Percentiles rank a stretch among this genome's conserved stretches.
These are phyloP conservation scores for Microascus cirrosus DNA, from an alignment of 2,329 filamentous ascomycete genomes.

Conservation along the genomic window DNA sequence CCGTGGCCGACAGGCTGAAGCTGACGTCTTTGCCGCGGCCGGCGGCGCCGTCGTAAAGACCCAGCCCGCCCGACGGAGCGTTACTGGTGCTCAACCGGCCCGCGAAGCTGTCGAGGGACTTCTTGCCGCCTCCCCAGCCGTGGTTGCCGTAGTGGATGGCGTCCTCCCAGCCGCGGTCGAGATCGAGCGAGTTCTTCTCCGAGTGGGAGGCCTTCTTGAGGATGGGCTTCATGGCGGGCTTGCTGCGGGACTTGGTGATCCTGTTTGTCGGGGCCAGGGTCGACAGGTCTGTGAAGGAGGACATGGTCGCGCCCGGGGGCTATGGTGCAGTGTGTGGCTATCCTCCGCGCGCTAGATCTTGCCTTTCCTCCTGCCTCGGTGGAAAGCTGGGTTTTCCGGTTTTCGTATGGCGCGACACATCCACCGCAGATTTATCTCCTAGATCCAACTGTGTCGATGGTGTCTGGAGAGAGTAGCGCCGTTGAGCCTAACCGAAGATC, in stretches of 20 bases:
- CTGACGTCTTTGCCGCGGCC: slow-evolving; percentile 29
- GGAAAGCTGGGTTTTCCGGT: neutral
- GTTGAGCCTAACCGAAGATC: too few relatives aligned
- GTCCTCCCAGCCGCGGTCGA: slow-evolving; percentile 49
- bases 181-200: slow-evolving; percentile 51
- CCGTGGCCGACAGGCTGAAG: slow-evolving; percentile 29
- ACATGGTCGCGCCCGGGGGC: neutral
- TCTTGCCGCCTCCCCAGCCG: slow-evolving; percentile 16
- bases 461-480: neutral
- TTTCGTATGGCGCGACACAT: neutral
- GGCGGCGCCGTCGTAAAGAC: slow-evolving; percentile 8
- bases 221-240: slow-evolving; percentile 21
- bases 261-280: neutral
- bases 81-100: neutral
- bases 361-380: neutral
- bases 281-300: slow-evolving; percentile 2
- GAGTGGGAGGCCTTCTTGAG: slow-evolving; percentile 45
- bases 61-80: slow-evolving; percentile 6
- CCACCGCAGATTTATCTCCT: neutral
- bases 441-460: neutral
- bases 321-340: neutral
- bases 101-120: neutral
- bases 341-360: neutral
- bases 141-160: slow-evolving; percentile 28
- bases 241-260: slow-evolving; percentile 2